Base-by-base conservation (phyloP, 75 land plant species). In the Picea sitchensis region DNA sequence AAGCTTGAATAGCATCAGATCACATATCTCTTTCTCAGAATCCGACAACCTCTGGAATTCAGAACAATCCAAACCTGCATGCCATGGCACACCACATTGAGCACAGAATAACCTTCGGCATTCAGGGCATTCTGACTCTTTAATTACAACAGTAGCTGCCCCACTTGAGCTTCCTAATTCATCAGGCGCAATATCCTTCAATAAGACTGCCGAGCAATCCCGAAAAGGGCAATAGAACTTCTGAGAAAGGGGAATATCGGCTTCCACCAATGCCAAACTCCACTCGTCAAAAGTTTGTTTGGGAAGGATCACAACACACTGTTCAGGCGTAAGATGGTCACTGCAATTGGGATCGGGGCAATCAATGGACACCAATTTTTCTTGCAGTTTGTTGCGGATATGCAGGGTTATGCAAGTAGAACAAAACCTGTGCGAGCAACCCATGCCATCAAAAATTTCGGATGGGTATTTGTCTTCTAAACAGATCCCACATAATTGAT, bases 171-270 rank as follows among this genome's bases (percentile, higher is more conserved):
- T 71, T 2, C 73, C 73, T 8, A 41, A 2, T 41, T 44, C 73
- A 47, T 47, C 54, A 59, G 32, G 51, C 58, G 17, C 75, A 47
- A 47, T 47, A 38, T 90, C 89, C 47, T 87, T 80, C 9, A 87
- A 11, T 72, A 90, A 54, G 76, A 87, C 13, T 0, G 83, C 88
- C 14, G 86, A 90, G 73, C 92, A 91, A 68, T 91, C 93, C 76
- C 79, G 81, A 18, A 73, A 91, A 13, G 93, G 93, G 65, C 93
- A 91, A 47, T 91, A 87, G 26, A 85, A 79, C 76, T 80, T 84
- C 41, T 83, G 67, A 7, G 78, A 67, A 0, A 13, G 83, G 4
- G 69, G 73, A 62, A 92, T 76, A 58, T 81, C 23, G 0, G 86
- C 68, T 71, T 90, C 90, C 54, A 81, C 83, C 63, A 83, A 76